phyloP scores from a whole-genome alignment of 495 filamentous ascomycete genomes.

The Venustampulla echinocandica region DNA sequence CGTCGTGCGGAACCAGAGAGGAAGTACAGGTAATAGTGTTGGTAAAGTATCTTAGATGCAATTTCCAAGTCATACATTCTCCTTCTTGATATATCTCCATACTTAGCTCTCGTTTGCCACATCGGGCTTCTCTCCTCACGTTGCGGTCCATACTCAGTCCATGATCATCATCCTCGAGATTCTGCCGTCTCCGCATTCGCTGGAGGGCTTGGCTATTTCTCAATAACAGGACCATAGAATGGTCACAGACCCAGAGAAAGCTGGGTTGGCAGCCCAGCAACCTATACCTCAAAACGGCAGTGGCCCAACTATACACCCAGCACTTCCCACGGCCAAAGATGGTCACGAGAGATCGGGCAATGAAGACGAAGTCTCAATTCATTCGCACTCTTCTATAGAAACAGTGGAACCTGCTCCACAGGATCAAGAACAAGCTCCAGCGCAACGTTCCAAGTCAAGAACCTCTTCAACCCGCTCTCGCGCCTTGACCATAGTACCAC shows the following conservation, averaged over 20 bases:
- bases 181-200: too few relatives aligned
- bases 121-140: too few relatives aligned
- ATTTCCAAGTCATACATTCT: too few relatives aligned
- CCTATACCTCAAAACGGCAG: constrained; percentile 13
- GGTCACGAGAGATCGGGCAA: neutral
- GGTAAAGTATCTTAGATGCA: too few relatives aligned
- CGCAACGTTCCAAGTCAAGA: constrained; percentile 21
- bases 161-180: too few relatives aligned
- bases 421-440: neutral
- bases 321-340: constrained; percentile 9
- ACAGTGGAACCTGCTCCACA: constrained; percentile 10
- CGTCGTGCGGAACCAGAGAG: too few relatives aligned
- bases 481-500: constrained; percentile 47
- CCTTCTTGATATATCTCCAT: too few relatives aligned
- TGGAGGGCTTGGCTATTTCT: too few relatives aligned
- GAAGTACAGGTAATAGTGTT: too few relatives aligned
- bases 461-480: constrained; percentile 32
- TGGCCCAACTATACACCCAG: constrained; percentile 12
- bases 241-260: constrained; percentile 16
- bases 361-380: constrained; percentile 8
- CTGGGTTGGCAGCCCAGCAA: constrained; percentile 7
- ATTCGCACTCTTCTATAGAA: constrained; percentile 14
- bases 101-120: too few relatives aligned
- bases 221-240: constrained; percentile 9
- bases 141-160: too few relatives aligned